phyloP scores from a whole-genome alignment of 345 rosid genomes.

The Abelmoschus esculentus region DNA sequence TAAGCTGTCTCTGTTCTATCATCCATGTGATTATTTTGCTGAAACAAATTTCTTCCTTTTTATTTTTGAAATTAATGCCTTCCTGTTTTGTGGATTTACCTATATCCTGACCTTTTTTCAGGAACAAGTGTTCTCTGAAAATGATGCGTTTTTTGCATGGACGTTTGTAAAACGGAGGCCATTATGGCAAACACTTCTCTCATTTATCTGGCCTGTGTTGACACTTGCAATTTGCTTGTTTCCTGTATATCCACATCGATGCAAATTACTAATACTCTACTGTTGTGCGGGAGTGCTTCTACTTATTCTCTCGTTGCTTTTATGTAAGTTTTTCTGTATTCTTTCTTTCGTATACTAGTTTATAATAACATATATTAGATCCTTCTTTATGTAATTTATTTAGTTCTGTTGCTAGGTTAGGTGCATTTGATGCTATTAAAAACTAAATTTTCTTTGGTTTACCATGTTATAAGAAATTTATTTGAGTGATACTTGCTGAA shows the following conservation, averaged over 20 bases:
- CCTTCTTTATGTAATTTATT: not conserved
- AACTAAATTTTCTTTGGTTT: not conserved
- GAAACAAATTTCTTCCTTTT: too few species aligned
- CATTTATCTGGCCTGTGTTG: conserved; percentile 95
- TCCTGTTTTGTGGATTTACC: not conserved
- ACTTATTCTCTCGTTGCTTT: conserved; percentile 70
- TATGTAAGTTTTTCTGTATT: conserved; percentile 36
- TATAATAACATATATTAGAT: not conserved
- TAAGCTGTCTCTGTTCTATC: too few species aligned
- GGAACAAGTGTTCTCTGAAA: conserved; percentile 93
- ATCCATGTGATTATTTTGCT: too few species aligned
- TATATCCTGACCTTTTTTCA: conserved; percentile 20
- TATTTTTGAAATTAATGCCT: not conserved
- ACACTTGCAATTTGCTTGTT: conserved; percentile 94
- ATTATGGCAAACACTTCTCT: conserved; percentile 94
- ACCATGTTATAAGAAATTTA: not conserved
- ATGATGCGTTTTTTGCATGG: conserved; percentile 95
- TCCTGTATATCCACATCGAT: conserved; percentile 91
- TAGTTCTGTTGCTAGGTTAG: not conserved
- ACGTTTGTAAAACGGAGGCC: conserved; percentile 83
- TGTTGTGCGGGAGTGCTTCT: conserved; percentile 80
- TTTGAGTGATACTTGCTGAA: not conserved
- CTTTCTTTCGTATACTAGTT: not conserved
- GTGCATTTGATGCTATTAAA: not conserved
- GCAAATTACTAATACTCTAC: conserved; percentile 84